Base-by-base conservation (phyloP, 371 early-diverging fungal species). In the Mucor mucedo region DNA sequence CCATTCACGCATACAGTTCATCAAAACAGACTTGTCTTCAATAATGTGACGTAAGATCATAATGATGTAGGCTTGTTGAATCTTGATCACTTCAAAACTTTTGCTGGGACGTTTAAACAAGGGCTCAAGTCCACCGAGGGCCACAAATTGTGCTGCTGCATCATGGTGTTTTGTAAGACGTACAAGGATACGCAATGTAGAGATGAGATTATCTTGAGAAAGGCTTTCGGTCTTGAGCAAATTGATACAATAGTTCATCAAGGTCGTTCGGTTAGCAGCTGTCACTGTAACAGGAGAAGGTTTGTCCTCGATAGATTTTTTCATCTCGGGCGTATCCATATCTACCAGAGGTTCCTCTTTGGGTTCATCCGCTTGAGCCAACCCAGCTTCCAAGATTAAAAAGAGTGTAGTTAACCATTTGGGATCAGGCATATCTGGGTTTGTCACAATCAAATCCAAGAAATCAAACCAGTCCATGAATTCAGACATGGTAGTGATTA, bases 21-120 rank as follows among this genome's bases (percentile, higher is more conserved):
- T 78, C 55, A 96, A 62, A 0, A 91, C 80, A 0, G 68, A 62
- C 10, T 77, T 61, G 56, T 84, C 78, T 72, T 97, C 97, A 49
- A 94, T 79, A 3, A 91, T 76, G 61, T 96, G 93, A 7, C 96
- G 85, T 52, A 96, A 66, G 16, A 96, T 88, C 69, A 95, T 88
- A 44, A 89, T 71, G 29, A 86, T 80, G 52, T 91, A 78, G 5
- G 84, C 72, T 58, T 84, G 88, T 53, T 91, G 89, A 2, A 87
- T 82, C 30, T 78, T 77, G 52, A 89, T 84, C 1, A 69, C 69
- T n/a, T 82, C 77, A 29, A 84, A 65, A 16, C 73, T 71, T 8
- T 50, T 55, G 8, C 77, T 70, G 28, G 71, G 64, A 4, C 76
- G 60, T 21, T 71, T 72, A 58, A 92, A 80, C 2, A 91, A 67